Evolutionary conservation across 495 filamentous ascomycete species (phyloP), one percentile per base, ranked within the genome.

Genomic region (Bacidia rubella): DNA sequence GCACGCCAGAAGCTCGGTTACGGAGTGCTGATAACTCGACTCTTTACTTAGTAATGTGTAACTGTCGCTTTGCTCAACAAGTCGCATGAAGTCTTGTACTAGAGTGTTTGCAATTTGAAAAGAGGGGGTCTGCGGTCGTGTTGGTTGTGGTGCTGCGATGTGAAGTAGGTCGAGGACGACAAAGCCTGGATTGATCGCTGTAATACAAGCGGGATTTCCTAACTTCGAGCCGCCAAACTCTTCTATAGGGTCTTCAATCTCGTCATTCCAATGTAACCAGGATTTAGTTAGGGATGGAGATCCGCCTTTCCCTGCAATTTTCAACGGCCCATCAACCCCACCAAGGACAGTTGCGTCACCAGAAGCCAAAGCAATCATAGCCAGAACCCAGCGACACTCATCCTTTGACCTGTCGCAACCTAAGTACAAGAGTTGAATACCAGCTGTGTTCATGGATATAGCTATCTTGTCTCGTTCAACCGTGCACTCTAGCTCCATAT

Each of bases 311-410:
- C 15, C 29, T n/a, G n/a, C n/a, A 15, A 35, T 35, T 15, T 5
- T 47, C 44, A 47, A 24, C 15, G 26, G n/a, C 7, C 22, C 44
- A 2, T 26, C 21, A 47, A 24, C 22, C 15, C 44, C 44, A 47
- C 51, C 22, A 15, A 54, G 27, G 15, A 47, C 51, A n/a, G 42
- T 48, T 3, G 51, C 38, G 12, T 54, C 51, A 19, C 51, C 51
- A 2, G 51, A 24, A 19, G 19, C 12, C 1, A 54, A 26, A 0
- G 51, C 43, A 17, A 54, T 17, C n/a, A 54, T 32, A 19, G 51
- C 39, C 22, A 54, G 19, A 4, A 54, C 7, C 24, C 39, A 47
- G 5, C 42, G n/a, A 35, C 51, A 54, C 25, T 54, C 17, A 27
- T 47, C 41, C 19, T 9, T 27, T 11, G 40, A 3, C 27, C 32